phyloP scores from a whole-genome alignment of 192 early-diverging fungal species.

The Umbelopsis sp. region DNA sequence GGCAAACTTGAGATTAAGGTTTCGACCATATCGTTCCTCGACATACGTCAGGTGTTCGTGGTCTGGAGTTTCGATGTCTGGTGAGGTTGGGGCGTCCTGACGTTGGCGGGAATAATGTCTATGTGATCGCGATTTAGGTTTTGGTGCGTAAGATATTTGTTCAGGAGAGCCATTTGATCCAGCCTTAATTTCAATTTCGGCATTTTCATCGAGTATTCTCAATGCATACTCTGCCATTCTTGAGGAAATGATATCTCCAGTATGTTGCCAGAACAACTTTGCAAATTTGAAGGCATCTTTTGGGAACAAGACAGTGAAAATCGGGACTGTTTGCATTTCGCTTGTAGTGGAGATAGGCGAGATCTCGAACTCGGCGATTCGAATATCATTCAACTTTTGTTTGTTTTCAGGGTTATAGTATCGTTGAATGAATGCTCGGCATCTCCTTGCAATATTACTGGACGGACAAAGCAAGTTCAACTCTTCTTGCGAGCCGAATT shows the following conservation, averaged over 20 bases:
- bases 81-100: neutral
- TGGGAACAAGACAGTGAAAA: conserved; percentile 79
- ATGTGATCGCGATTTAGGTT: conserved; percentile 2
- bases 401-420: conserved; percentile 41
- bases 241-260: conserved; percentile 86
- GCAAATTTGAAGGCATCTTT: conserved; percentile 65
- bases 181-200: conserved; percentile 25
- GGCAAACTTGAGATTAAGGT: conserved; percentile 69
- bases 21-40: conserved; percentile 95
- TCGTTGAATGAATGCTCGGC: conserved; percentile 62
- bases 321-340: conserved; percentile 44
- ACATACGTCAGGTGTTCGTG: conserved; percentile 71
- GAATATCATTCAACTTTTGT: conserved; percentile 28
- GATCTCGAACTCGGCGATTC: conserved; percentile 70
- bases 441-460: conserved; percentile 62
- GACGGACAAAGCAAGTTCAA: conserved; percentile 77
- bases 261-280: conserved; percentile 98
- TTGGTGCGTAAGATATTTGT: neutral
- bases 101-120: conserved; percentile 18
- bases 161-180: conserved; percentile 5
- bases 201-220: conserved; percentile 64
- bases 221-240: conserved; percentile 86
- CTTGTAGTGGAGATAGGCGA: conserved; percentile 48
- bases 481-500: conserved; percentile 68
- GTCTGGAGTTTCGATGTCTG: conserved; percentile 37